These are phyloP conservation scores for Pilobolus umbonatus DNA, from an alignment of 192 early-diverging fungal species.

Conservation along the genomic window DNA sequence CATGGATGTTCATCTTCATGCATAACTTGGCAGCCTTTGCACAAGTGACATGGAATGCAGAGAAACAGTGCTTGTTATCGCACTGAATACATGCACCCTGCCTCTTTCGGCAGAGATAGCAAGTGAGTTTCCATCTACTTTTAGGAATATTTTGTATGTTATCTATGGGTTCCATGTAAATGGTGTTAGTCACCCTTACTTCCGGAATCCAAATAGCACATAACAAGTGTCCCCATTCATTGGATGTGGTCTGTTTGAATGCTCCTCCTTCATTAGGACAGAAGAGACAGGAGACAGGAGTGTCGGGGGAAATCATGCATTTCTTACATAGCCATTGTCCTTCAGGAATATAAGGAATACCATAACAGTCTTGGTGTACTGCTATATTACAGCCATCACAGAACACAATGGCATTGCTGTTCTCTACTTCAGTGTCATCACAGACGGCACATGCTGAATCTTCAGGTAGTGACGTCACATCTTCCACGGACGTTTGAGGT, in stretches of 20 bases:
- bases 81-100: slow-evolving; percentile 95
- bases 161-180: slow-evolving; percentile 98
- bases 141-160: slow-evolving; percentile 81
- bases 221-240: slow-evolving; percentile 92
- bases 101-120: slow-evolving; percentile 78
- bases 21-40: slow-evolving; percentile 79
- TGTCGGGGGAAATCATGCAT: slow-evolving; percentile 92
- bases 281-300: slow-evolving; percentile 80
- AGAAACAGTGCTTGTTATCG: slow-evolving; percentile 78
- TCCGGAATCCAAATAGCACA: slow-evolving; percentile 99
- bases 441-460: slow-evolving; percentile 92
- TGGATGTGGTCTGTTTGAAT: slow-evolving; percentile 90
- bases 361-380: slow-evolving; percentile 99
- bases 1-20: slow-evolving; percentile 72
- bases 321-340: slow-evolving; percentile 98
- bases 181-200: slow-evolving; percentile 75
- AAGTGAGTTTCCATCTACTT: slow-evolving; percentile 79
- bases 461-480: slow-evolving; percentile 54
- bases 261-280: slow-evolving; percentile 93
- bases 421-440: slow-evolving; percentile 97
- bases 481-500: slow-evolving; percentile 56
- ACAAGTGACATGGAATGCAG: slow-evolving; percentile 91
- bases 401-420: slow-evolving; percentile 98
- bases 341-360: slow-evolving; percentile 97
- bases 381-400: slow-evolving; percentile 99